Percentiles rank a stretch among this genome's conserved stretches.
These are phyloP conservation scores for Candida germanica DNA, from an alignment of 805 yeast species.

Conservation along the genomic window DNA sequence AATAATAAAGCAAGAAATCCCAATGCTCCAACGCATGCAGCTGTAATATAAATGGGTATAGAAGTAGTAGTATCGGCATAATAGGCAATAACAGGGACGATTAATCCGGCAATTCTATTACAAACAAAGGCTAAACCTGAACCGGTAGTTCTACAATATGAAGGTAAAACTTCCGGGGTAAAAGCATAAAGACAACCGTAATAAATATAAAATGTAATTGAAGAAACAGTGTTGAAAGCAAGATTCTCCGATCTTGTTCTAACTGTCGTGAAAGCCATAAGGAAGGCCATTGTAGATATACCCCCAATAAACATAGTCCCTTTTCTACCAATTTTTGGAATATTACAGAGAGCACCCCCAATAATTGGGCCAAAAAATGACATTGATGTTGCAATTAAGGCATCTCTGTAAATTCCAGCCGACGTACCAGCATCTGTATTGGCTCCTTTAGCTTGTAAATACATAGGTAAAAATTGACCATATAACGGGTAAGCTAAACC, in stretches of 20 bases:
- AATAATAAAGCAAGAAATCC: slow-evolving; percentile 30
- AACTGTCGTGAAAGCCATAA: slow-evolving; percentile 61
- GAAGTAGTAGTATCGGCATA: slow-evolving; percentile 24
- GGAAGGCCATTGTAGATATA: slow-evolving; percentile 49
- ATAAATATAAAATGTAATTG: slow-evolving; percentile 38
- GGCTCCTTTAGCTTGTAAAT: slow-evolving; percentile 50
- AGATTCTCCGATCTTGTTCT: slow-evolving; percentile 42
- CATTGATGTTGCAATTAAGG: slow-evolving; percentile 24
- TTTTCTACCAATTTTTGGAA: slow-evolving; percentile 46
- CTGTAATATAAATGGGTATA: slow-evolving; percentile 37
- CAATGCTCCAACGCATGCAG: slow-evolving; percentile 31
- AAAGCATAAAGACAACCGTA: slow-evolving; percentile 32
- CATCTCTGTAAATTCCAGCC: slow-evolving; percentile 23
- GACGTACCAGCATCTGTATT: slow-evolving; percentile 31
- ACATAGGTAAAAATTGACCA: slow-evolving; percentile 50
- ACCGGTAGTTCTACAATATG: slow-evolving; percentile 35
- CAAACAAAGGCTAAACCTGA: slow-evolving; percentile 32
- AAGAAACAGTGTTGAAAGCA: slow-evolving; percentile 51
- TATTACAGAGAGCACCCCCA: slow-evolving; percentile 21
- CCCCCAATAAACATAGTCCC: slow-evolving; percentile 59
- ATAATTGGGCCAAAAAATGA: slow-evolving; percentile 30
- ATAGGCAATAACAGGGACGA: slow-evolving; percentile 39
- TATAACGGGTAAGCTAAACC: slow-evolving; percentile 56
- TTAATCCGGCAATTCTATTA: slow-evolving; percentile 31
- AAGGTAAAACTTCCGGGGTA: slow-evolving; percentile 38